Percentiles rank a stretch among this genome's conserved stretches.
Evolutionary conservation across 441 rosid species (phyloP).

Genomic region (Populus hybrid): DNA sequence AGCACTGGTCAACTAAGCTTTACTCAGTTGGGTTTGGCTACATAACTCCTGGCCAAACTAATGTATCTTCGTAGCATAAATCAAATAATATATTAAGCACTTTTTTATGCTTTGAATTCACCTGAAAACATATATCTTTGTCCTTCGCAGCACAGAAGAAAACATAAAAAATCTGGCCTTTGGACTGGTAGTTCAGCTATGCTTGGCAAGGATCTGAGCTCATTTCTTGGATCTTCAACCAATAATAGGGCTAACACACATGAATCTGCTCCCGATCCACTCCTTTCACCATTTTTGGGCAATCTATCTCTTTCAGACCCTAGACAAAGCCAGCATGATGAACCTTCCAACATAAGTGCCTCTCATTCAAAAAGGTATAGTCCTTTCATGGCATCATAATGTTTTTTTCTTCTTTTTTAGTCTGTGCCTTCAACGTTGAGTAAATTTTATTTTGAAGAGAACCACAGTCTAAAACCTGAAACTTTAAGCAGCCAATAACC

Average conservation of each 20-base stretch:
- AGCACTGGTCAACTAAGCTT: background rate
- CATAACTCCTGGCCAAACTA: background rate
- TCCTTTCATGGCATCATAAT: background rate
- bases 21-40: background rate
- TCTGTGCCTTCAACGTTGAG: background rate
- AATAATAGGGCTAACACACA: constrained; percentile 25
- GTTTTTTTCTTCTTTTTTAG: background rate
- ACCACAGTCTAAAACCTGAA: background rate
- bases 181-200: constrained; percentile 35
- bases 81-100: background rate
- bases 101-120: constrained; percentile 14
- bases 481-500: background rate
- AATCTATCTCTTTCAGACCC: constrained; percentile 25
- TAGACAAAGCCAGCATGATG: constrained; percentile 24
- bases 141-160: constrained; percentile 46
- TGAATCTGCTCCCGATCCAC: constrained; percentile 36
- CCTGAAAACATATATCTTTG: constrained; percentile 8
- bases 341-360: constrained; percentile 18
- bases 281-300: constrained; percentile 44
- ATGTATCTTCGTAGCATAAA: background rate
- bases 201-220: constrained; percentile 46
- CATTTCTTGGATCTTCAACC: constrained; percentile 38
- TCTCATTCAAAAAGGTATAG: constrained; percentile 34
- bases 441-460: background rate
- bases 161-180: constrained; percentile 30